Conservation (phyloP, 2,329 filamentous ascomycete species). For the Fusarium subglutinans region DNA sequence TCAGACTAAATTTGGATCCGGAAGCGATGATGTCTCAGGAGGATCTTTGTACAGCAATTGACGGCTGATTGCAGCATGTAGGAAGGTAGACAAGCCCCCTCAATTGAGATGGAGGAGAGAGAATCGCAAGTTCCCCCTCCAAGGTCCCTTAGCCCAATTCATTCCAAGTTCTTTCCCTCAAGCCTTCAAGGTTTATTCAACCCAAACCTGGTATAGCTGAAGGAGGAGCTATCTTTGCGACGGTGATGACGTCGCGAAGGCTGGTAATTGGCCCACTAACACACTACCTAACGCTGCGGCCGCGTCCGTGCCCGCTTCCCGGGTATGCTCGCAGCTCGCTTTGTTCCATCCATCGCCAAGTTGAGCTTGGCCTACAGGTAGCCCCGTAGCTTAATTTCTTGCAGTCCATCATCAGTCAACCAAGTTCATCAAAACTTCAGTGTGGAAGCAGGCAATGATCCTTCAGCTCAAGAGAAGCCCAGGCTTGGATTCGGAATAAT, state of each 20-base stretch:
- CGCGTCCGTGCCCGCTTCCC: conserved; percentile 22
- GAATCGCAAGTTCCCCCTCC: neutral
- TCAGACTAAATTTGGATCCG: conserved; percentile 9
- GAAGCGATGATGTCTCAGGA: conserved; percentile 31
- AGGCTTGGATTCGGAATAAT: neutral
- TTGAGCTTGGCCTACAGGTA: neutral
- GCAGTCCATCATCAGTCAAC: neutral
- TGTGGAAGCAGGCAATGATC: neutral
- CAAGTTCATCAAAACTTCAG: neutral
- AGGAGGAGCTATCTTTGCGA: conserved; percentile 25
- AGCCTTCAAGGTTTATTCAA: conserved; percentile 23
- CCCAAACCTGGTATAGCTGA: conserved; percentile 16
- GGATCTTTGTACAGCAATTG: conserved; percentile 29
- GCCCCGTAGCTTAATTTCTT: conserved; percentile 27
- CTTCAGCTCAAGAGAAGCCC: neutral
- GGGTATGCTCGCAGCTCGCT: neutral
- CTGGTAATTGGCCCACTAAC: conserved; percentile 27
- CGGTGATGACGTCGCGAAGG: conserved; percentile 28
- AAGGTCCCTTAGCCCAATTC: neutral
- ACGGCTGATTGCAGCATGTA: conserved; percentile 30
- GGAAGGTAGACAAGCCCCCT: neutral
- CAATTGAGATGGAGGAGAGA: neutral
- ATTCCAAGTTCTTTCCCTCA: conserved; percentile 25
- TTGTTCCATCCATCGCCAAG: conserved; percentile 1
- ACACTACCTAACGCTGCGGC: neutral